Evolutionary conservation across 305 asterid genomes (phyloP).

Genomic region (Ajuga reptans): DNA sequence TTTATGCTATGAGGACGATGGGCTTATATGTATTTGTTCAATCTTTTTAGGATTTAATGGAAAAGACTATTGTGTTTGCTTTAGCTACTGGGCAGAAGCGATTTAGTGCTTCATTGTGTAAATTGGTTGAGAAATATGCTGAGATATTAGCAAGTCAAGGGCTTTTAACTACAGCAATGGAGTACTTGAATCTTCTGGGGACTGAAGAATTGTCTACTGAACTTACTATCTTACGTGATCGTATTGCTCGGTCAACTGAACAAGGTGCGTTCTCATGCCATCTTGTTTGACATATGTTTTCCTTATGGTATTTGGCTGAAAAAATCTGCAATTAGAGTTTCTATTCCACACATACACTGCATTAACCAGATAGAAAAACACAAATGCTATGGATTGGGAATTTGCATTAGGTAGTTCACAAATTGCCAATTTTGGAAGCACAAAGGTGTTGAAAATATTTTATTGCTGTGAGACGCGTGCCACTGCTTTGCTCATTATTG

Average conservation of each 20-base stretch:
- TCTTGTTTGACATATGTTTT: conserved; percentile 3
- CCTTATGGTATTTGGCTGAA: not conserved
- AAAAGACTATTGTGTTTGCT: conserved; percentile 87
- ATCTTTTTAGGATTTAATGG: conserved; percentile 81
- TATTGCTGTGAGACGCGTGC: not conserved
- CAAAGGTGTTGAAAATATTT: not conserved
- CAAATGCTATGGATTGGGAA: not conserved
- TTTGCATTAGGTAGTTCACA: not conserved
- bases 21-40: conserved; percentile 19
- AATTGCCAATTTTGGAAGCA: not conserved
- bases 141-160: conserved; percentile 98
- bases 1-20: conserved; percentile 17
- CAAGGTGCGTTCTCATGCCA: conserved; percentile 44
- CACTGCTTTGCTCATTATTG: not conserved
- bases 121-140: conserved; percentile 92
- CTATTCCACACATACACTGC: not conserved
- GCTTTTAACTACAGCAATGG: conserved; percentile 88
- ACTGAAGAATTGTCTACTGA: conserved; percentile 86
- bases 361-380: not conserved
- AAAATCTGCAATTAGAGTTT: not conserved
- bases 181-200: conserved; percentile 87
- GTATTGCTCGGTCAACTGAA: conserved; percentile 72
- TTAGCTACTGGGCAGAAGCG: conserved; percentile 90
- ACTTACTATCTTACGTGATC: conserved; percentile 77
- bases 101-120: conserved; percentile 77